Evolutionary conservation across 768 basidiomycete genomes (phyloP), one percentile per base, ranked within the genome.

Genomic region (Leccinum barrowsii): DNA sequence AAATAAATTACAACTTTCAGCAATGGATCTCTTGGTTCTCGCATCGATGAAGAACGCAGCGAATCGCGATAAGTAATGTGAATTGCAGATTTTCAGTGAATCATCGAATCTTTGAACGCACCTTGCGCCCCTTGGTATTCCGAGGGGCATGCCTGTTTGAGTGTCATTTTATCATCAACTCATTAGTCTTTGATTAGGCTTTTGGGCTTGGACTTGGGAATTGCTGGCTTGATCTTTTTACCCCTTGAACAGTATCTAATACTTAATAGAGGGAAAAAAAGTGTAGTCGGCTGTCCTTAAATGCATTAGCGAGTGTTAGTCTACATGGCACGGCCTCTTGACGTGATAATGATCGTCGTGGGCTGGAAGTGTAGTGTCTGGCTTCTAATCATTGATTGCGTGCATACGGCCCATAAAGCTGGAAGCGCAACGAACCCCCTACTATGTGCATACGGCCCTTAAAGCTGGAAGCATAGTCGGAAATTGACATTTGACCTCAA

Each of bases 41-140:
- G 81, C 82, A 85, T 86, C 83, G 81, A 85, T 85, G 85, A 86
- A 86, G 85, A 85, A 85, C 79, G 82, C 84, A 85, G 85, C 82
- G 80, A 86, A 85, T 81, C 82, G 85, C 80, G 82, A 86, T 84
- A 86, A 80, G 83, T 86, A 85, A 85, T 87, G 84, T 86, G 85
- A 86, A 85, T 85, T 85, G 84, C 63, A 63, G 63, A 63, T 63
- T 62, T 63, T 48, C 60, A 58, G 63, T 85, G 84, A 85, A 85
- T 85, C 85, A 85, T 87, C 82, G 82, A 87, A 84, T 85, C 83
- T 86, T 87, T 86, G 84, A 86, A 86, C 80, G 83, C 86, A 86
- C 76, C 83, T 86, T 87, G 85, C 82, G 78, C 85, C 79, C 81
- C 77, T 80, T 82, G 83, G 85, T 82, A 85, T 84, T 86, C 84